Conservation (phyloP, 2,329 filamentous ascomycete species). For the Aaosphaeria pasadenensis region DNA sequence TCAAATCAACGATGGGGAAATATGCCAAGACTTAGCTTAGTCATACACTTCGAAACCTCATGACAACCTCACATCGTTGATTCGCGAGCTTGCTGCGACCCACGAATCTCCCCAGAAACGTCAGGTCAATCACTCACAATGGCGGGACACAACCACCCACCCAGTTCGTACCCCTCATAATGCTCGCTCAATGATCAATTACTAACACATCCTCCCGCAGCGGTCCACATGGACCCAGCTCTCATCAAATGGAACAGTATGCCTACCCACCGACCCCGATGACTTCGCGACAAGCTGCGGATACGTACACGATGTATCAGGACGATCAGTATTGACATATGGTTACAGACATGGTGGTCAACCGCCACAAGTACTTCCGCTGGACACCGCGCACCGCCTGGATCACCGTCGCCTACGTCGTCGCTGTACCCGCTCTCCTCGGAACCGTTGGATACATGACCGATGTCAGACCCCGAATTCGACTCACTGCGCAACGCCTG, state of each 20-base stretch:
- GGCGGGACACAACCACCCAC: constrained; percentile 5
- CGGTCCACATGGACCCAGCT: constrained; percentile 54
- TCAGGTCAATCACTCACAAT: constrained; percentile 3
- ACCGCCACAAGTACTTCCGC: constrained; percentile 92
- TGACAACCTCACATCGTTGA: constrained; percentile 1
- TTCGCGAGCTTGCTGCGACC: neutral
- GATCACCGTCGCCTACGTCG: constrained; percentile 74
- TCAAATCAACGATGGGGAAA: neutral
- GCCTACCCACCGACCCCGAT: constrained; percentile 15
- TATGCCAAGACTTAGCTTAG: constrained; percentile 1
- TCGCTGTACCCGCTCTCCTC: constrained; percentile 68
- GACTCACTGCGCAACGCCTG: constrained; percentile 5
- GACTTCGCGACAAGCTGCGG: too few species aligned
- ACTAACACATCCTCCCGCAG: constrained; percentile 30
- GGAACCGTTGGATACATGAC: constrained; percentile 73
- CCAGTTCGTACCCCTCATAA: neutral
- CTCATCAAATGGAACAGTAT: constrained; percentile 54
- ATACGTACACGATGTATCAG: neutral
- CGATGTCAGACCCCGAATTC: constrained; percentile 64
- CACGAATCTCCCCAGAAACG: constrained; percentile 1
- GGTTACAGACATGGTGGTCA: constrained; percentile 69
- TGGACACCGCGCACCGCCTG: constrained; percentile 83
- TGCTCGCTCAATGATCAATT: neutral
- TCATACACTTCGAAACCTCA: neutral
- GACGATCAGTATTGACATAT: constrained; percentile 2